phyloP scores from a whole-genome alignment of 805 yeast genomes.

The Ogataea nitratoaversa region DNA sequence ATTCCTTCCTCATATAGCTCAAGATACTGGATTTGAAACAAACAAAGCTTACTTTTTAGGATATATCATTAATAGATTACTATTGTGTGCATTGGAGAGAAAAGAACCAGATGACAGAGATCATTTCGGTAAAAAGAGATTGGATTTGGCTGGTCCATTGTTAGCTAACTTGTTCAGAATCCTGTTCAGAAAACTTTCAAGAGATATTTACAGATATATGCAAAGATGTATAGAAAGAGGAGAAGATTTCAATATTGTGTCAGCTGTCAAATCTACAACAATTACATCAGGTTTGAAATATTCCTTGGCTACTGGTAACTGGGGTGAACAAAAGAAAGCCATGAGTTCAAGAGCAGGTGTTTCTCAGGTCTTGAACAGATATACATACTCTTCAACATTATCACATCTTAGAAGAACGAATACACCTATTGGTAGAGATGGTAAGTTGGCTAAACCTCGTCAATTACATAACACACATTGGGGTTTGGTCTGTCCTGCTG shows the following conservation, averaged over 20 bases:
- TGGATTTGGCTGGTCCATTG: constrained; percentile 97
- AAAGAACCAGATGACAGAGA: constrained; percentile 99
- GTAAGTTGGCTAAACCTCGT: constrained; percentile 97
- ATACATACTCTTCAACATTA: constrained; percentile 96
- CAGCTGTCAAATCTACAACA: constrained; percentile 95
- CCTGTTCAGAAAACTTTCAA: constrained; percentile 89
- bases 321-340: constrained; percentile 99
- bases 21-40: constrained; percentile 94
- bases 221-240: constrained; percentile 98
- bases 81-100: constrained; percentile 93
- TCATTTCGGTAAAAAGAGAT: constrained; percentile 97
- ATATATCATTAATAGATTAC: constrained; percentile 93
- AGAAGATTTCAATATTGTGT: constrained; percentile 91
- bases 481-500: constrained; percentile 99
- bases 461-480: constrained; percentile 99
- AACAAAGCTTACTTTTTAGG: constrained; percentile 97
- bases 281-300: constrained; percentile 96
- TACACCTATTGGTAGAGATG: constrained; percentile 99
- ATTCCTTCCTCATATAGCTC: constrained; percentile 94
- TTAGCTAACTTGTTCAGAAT: constrained; percentile 93
- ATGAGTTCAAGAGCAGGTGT: constrained; percentile 99
- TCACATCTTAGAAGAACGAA: constrained; percentile 98
- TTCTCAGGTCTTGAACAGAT: constrained; percentile 95
- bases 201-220: constrained; percentile 96
- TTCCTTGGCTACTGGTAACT: constrained; percentile 98